Evolutionary conservation across 371 early-diverging fungal species (phyloP).

Genomic region (Mortierella sp.): DNA sequence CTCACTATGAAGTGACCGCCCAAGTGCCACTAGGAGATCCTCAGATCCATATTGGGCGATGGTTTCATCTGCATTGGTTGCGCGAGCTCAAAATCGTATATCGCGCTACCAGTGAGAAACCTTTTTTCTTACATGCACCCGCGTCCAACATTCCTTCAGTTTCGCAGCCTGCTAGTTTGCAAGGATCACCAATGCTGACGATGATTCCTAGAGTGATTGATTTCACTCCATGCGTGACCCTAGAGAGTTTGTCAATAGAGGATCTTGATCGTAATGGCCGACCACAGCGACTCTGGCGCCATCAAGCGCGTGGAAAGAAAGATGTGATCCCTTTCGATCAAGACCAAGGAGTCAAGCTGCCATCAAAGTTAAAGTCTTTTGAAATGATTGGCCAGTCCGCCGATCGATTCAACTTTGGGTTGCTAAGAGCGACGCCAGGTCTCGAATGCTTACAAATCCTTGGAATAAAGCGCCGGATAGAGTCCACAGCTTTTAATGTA

Average conservation of each 20-base stretch:
- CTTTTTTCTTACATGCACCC: background rate
- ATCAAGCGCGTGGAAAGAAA: background rate
- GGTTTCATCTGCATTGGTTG: constrained; percentile 14
- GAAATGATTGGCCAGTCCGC: constrained; percentile 20
- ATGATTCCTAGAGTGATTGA: constrained; percentile 2
- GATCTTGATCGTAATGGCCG: constrained; percentile 13
- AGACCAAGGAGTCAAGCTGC: constrained; percentile 20
- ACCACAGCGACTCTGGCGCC: constrained; percentile 14
- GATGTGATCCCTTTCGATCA: constrained; percentile 9
- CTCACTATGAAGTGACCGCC: constrained; percentile 8
- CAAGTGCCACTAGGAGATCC: constrained; percentile 5
- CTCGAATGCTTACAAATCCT: constrained; percentile 21
- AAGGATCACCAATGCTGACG: background rate
- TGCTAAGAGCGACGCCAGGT: constrained; percentile 9
- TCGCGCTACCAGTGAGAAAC: background rate
- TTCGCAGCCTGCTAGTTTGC: background rate
- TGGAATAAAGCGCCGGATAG: background rate
- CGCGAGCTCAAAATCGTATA: constrained; percentile 21
- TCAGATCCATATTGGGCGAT: constrained; percentile 3
- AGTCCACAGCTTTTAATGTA: background rate
- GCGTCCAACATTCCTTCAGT: too few relatives aligned
- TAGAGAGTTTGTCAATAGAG: constrained; percentile 23
- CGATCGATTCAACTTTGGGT: constrained; percentile 28
- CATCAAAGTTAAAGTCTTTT: constrained; percentile 11
- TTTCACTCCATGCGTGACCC: constrained; percentile 12